Conservation (phyloP, 2,329 filamentous ascomycete species). For the Penicillium brasilianum region DNA sequence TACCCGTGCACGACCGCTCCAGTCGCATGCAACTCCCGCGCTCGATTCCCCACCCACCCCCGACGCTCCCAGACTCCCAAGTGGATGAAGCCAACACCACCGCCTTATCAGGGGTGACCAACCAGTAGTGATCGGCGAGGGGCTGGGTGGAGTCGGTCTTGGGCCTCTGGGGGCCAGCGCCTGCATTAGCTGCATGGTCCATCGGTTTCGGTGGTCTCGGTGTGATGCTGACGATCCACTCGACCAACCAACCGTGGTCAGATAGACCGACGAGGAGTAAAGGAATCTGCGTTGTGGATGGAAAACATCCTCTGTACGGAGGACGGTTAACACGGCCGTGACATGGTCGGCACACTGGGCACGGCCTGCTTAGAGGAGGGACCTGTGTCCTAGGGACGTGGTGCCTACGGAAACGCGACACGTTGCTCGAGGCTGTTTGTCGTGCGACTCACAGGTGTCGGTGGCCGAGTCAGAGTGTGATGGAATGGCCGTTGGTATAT, state of each 20-base stretch:
- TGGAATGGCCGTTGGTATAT: background rate
- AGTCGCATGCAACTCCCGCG: conserved; percentile 12
- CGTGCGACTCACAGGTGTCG: background rate
- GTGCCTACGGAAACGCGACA: conserved; percentile 1
- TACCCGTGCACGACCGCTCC: conserved; percentile 4
- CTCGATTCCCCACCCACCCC: conserved; percentile 13
- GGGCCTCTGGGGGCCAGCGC: conserved; percentile 6
- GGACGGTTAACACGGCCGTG: background rate
- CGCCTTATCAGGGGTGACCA: conserved; percentile 18
- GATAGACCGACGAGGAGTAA: background rate
- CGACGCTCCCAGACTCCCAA: background rate
- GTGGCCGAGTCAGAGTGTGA: background rate
- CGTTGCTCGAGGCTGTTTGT: conserved; percentile 15
- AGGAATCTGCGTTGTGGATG: background rate
- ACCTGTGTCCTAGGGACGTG: background rate
- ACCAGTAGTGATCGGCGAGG: conserved; percentile 24
- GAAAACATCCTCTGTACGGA: too few relatives aligned
- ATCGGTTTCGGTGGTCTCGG: conserved; percentile 15
- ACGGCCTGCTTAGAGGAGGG: background rate
- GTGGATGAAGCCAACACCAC: conserved; percentile 14
- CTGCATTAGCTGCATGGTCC: conserved; percentile 14
- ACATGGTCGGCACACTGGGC: background rate
- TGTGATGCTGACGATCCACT: conserved; percentile 11
- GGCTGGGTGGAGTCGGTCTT: conserved; percentile 14
- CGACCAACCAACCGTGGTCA: background rate